These are phyloP conservation scores for Cystobasidium tubakii DNA, from an alignment of 768 basidiomycete species.

Conservation along the genomic window DNA sequence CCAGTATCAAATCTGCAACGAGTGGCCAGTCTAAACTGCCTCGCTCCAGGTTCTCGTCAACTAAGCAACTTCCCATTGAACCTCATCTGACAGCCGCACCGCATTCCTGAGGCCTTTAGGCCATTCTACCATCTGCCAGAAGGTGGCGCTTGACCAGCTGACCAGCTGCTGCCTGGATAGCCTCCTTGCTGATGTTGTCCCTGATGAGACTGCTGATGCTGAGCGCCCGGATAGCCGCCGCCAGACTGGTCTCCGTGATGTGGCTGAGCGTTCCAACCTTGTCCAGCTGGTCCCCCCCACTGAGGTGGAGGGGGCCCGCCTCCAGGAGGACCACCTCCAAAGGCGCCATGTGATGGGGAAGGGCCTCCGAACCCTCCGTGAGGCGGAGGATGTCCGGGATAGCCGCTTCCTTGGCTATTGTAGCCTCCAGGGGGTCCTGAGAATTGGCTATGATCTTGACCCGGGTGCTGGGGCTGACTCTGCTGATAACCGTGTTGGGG, in stretches of 20 bases:
- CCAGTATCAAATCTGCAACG: too few relatives aligned
- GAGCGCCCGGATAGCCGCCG: neutral
- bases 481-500: neutral
- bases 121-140: slow-evolving; percentile 26
- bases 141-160: slow-evolving; percentile 9
- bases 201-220: slow-evolving; percentile 20
- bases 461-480: neutral
- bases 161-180: slow-evolving; percentile 3
- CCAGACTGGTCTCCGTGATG: neutral
- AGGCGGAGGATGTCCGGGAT: neutral
- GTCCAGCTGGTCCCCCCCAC: neutral
- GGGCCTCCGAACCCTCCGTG: neutral
- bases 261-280: neutral
- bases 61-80: too few relatives aligned
- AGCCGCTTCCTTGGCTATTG: neutral
- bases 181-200: slow-evolving; percentile 5
- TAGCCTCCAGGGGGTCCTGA: neutral
- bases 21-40: too few relatives aligned
- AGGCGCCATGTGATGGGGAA: neutral
- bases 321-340: neutral
- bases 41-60: too few relatives aligned
- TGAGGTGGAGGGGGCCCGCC: slow-evolving; percentile 27
- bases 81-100: too few relatives aligned
- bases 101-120: too few relatives aligned
- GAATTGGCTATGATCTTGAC: neutral